phyloP scores from a whole-genome alignment of 1,139 yeast species.

The Waltiozyma solani region DNA sequence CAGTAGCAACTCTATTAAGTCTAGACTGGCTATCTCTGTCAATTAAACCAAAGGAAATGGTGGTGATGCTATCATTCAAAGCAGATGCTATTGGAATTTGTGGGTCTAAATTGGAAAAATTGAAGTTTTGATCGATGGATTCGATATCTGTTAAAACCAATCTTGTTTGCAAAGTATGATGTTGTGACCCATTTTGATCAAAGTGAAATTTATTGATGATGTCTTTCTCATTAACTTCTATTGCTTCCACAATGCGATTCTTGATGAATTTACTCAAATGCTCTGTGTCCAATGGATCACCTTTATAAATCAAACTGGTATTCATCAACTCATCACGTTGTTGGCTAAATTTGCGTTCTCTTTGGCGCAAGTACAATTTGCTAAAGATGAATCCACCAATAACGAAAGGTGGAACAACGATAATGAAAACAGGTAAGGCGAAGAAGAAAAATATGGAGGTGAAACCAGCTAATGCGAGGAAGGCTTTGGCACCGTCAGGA shows the following conservation, averaged over 20 bases:
- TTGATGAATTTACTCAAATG: slow-evolving; percentile 14
- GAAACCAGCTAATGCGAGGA: slow-evolving; percentile 19
- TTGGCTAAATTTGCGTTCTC: slow-evolving; percentile 9
- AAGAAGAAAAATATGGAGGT: slow-evolving; percentile 24
- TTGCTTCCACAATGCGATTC: slow-evolving; percentile 24
- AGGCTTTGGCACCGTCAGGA: slow-evolving; percentile 23
- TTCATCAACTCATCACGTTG: slow-evolving; percentile 11
- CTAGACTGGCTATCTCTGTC: slow-evolving; percentile 17
- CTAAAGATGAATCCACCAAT: slow-evolving; percentile 22
- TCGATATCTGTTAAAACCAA: slow-evolving; percentile 23
- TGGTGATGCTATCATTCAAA: slow-evolving; percentile 16
- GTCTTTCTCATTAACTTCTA: slow-evolving; percentile 23
- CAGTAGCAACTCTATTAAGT: slow-evolving; percentile 19
- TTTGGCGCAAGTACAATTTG: slow-evolving; percentile 13
- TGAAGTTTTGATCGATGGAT: slow-evolving; percentile 23
- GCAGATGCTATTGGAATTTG: slow-evolving; percentile 4
- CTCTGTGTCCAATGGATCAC: slow-evolving; percentile 10
- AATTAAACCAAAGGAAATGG: slow-evolving; percentile 21
- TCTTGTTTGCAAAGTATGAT: slow-evolving; percentile 9
- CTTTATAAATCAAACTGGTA: slow-evolving; percentile 12
- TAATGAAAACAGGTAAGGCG: slow-evolving; percentile 25
- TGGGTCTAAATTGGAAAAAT: slow-evolving; percentile 2
- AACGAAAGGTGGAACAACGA: slow-evolving; percentile 26
- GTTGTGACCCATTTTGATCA: slow-evolving; percentile 2
- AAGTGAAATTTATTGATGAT: slow-evolving; percentile 19